Base-by-base conservation (phyloP, 805 yeast genomes). In the Debaryomyces castellii region DNA sequence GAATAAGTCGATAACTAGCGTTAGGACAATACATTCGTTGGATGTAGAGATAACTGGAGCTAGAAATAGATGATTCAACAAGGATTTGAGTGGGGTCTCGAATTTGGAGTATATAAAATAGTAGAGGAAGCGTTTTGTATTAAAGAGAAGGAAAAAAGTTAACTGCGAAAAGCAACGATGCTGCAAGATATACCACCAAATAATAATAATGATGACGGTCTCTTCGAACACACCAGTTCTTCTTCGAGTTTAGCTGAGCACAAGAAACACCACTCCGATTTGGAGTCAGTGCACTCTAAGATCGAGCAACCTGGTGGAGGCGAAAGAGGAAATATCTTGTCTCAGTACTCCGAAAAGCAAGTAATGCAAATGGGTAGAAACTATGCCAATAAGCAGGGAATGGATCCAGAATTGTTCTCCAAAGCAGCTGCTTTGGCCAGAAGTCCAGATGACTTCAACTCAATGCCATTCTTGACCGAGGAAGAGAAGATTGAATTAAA, bases 351-450 rank as follows among this genome's bases (percentile, higher is more conserved):
- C 14, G 83, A 81, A 50, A 77, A 76, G 21, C 85, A 83, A 57
- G 86, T 80, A 5, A 80, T 79, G 80, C 76, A 74, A 48, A 83
- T 83, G 87, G 89, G 89, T 33, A 71, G 86, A 52, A 76, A 76
- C 47, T 84, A 83, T 62, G 88, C 89, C 17, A 49, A 64, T 25
- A 78, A 78, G 53, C 70, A 82, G 52, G 74, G 69, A 8, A 57
- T 84, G 55, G 85, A 81, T 51, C 71, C 71, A 2, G 87, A 80
- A 18, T 65, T 83, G 39, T 82, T 84, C 60, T 82, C 80, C 8
- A 64, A 73, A 37, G 87, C 83, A 7, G 87, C 87, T 2, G 73
- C 81, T 9, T 55, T 80, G 18, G 86, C 87, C 2, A 73, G 82
- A 59, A 61, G 68, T 35, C 89, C 89, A 3, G 54, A 51, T n/a